Base-by-base conservation (phyloP, 148 eudicot genomes). In the Polygonum maritimum region DNA sequence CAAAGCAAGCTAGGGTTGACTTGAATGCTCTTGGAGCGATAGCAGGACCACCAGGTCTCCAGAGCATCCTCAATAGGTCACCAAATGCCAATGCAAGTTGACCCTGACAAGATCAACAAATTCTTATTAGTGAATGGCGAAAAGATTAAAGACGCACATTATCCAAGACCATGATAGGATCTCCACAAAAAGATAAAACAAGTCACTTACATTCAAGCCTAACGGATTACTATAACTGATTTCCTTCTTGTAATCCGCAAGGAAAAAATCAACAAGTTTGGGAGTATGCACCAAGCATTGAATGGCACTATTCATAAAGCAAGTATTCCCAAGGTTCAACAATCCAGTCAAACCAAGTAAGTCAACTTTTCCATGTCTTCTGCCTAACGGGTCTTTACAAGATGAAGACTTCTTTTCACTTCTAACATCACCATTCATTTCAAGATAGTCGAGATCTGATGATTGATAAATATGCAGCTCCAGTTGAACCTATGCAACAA, bases 281-380 rank as follows among this genome's bases (percentile, higher is more conserved):
- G 93, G 87, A 36, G 93, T 92, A 83, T 94, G 97, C 79, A 80
- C 97, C 84, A 94, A 87, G 85, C 98, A 94, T 82, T 91, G 98
- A 44, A 94, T 76, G 14, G 95, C 93, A 83, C 93, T 90, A 78
- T 90, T 94, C 98, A 94, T 85, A 75, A 88, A 94, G 83, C 98
- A 91, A 7, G 98, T 94, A 82, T 94, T 91, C 63, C 98, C 98
- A 71, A 94, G 88, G 85, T 94, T 94, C 48, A 76, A 47, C 54
- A 94, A 83, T 79, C 98, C 98, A 33, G 88, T 87, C 86, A 94
- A 86, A 69, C 98, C 97, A 81, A 93, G 82, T 74, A 79, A 51
- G 73, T 82, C 48, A 76, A 77, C 84, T 77, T 80, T 78, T 71
- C 74, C 51, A 69, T 65, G 77, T 77, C 81, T 74, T 81, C 74